Conservation (phyloP, 1,284 basidiomycete species). For the Entoloma clypeatum region DNA sequence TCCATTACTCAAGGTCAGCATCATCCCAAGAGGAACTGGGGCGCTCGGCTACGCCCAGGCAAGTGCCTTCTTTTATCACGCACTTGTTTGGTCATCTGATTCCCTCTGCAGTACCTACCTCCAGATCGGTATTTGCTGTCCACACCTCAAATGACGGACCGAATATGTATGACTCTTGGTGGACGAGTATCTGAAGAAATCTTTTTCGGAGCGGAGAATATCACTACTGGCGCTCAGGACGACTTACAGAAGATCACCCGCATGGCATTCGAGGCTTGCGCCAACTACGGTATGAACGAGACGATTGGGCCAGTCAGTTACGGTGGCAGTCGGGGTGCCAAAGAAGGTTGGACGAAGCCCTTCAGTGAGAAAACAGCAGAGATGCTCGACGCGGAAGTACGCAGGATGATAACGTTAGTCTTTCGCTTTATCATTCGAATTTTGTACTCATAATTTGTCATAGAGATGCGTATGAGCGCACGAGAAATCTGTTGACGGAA, state of each 20-base stretch:
- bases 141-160: conserved; percentile 91
- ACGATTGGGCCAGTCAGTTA: conserved; percentile 96
- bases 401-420: conserved; percentile 87
- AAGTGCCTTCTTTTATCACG: conserved; percentile 20
- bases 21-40: conserved; percentile 95
- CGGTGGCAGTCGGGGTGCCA: conserved; percentile 78
- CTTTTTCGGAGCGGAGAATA: conserved; percentile 90
- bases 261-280: conserved; percentile 94
- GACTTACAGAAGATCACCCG: conserved; percentile 97
- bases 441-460: conserved; percentile 4
- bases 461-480: conserved; percentile 81
- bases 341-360: conserved; percentile 93
- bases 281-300: conserved; percentile 96
- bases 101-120: conserved; percentile 74
- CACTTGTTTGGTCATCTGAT: conserved; percentile 9
- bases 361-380: conserved; percentile 98
- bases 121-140: conserved; percentile 95
- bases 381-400: conserved; percentile 87
- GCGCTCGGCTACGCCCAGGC: conserved; percentile 96
- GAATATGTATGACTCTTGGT: conserved; percentile 99
- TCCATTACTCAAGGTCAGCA: conserved; percentile 96
- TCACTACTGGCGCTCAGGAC: conserved; percentile 97
- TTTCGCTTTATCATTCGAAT: background rate
- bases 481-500: conserved; percentile 76
- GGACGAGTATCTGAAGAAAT: conserved; percentile 98